Base-by-base conservation (phyloP, 495 filamentous ascomycete species). In the Neurospora discreta region DNA sequence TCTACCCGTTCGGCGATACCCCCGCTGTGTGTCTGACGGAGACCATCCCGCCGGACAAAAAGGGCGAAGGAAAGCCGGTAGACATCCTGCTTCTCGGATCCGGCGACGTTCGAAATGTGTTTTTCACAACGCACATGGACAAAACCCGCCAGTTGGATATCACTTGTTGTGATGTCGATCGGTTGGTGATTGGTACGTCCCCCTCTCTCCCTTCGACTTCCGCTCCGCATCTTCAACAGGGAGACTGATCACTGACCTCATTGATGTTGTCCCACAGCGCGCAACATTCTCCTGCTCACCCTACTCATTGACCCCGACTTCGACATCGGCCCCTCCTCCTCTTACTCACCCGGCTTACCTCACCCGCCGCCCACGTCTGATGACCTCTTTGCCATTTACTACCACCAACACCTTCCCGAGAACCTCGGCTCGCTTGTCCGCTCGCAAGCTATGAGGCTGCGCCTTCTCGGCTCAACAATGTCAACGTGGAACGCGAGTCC, bases 71-170 rank as follows among this genome's bases (percentile, higher is more conserved):
- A 2, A 0, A 1, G 23, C 23, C 52, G 0, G 52, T 60, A 0
- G 15, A 79, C 69, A 76, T 81, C 8, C 71, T 81, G 38, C 77
- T 80, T 9, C 75, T 81, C 2, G 78, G 76, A 15, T 81, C 76
- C 30, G 78, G 78, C 6, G 78, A 80, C 43, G 65, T 78, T 39
- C 70, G 76, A 2, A 80, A 76, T 68, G 78, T 80, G 16, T 60
- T 80, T 0, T 81, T 79, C 69, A 81, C 80, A 2, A 10, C 36
- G 0, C 73, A 79, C 73, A 71, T 70, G 77, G 52, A 38, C 69
- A 52, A 13, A 23, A 52, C 73, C 9, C 73, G 78, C 72, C 72
- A 71, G 13, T 68, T 81, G 52, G 79, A 80, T 52, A 73, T 80
- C 41, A 81, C 79, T 3, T 78, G 75, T 23, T 79, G 77, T 30